Percentiles rank a stretch among this genome's conserved stretches.
These are phyloP conservation scores for Boletus pseudopeckii DNA, from an alignment of 768 basidiomycete genomes.

Conservation along the genomic window DNA sequence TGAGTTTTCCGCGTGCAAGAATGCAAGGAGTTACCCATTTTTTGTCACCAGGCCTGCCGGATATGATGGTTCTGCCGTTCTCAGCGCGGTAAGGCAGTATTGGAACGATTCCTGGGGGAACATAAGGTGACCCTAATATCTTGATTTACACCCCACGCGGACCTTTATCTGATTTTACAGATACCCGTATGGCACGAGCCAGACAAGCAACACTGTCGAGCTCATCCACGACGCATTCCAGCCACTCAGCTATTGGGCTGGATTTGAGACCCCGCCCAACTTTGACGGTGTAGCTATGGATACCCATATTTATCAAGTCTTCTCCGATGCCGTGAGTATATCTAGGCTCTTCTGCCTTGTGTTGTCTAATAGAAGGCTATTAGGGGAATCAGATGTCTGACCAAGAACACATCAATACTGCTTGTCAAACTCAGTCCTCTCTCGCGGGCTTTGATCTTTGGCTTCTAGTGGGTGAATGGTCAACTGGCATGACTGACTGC, in stretches of 20 bases:
- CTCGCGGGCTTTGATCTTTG: slow-evolving; percentile 62
- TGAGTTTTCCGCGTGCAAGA: slow-evolving; percentile 28
- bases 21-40: not conserved
- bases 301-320: slow-evolving; percentile 78
- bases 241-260: slow-evolving; percentile 63
- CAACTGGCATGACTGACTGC: slow-evolving; percentile 73
- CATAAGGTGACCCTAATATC: slow-evolving; percentile 47
- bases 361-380: not conserved
- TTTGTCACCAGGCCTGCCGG: slow-evolving; percentile 63
- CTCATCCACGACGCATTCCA: slow-evolving; percentile 82
- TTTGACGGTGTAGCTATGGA: slow-evolving; percentile 73
- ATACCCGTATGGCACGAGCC: slow-evolving; percentile 42
- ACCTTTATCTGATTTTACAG: slow-evolving; percentile 19
- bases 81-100: slow-evolving; percentile 54
- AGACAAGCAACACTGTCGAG: slow-evolving; percentile 54
- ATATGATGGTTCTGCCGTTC: slow-evolving; percentile 48
- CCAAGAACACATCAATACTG: slow-evolving; percentile 55
- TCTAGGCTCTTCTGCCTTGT: not conserved
- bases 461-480: slow-evolving; percentile 89
- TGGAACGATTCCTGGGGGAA: slow-evolving; percentile 74
- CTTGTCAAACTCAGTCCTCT: slow-evolving; percentile 46
- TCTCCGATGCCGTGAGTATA: slow-evolving; percentile 50
- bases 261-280: slow-evolving; percentile 51
- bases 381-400: slow-evolving; percentile 47
- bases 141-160: not conserved